phyloP scores from a whole-genome alignment of 345 rosid genomes.

The Populus nigra region DNA sequence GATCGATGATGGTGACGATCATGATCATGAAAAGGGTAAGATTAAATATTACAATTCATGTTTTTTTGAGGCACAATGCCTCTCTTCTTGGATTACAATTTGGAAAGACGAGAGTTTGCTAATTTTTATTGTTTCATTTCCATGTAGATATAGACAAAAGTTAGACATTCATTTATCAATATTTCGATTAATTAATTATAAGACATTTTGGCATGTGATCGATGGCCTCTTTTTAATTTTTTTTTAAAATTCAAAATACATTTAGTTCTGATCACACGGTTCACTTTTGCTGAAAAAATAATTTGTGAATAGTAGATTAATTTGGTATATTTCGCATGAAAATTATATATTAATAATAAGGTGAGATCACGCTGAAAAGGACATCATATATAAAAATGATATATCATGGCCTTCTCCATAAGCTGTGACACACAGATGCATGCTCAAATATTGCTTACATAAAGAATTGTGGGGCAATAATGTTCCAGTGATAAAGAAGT shows the following conservation, averaged over 20 bases:
- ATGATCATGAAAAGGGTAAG: not conserved
- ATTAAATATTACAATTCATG: not conserved
- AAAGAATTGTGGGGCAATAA: not conserved
- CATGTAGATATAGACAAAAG: conserved; percentile 11
- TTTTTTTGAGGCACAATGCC: not conserved
- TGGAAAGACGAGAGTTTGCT: not conserved
- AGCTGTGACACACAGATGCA: not conserved
- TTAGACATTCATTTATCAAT: conserved; percentile 10
- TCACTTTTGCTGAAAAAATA: not conserved
- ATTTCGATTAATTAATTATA: conserved; percentile 12
- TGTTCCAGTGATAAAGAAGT: not conserved
- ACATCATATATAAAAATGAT: not conserved
- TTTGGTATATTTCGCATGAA: not conserved
- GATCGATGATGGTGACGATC: not conserved
- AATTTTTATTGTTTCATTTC: conserved; percentile 1
- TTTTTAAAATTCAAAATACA: not conserved
- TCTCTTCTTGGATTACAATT: not conserved
- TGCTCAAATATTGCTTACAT: not conserved
- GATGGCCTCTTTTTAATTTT: not conserved
- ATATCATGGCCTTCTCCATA: not conserved
- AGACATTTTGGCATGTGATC: not conserved
- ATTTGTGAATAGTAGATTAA: not conserved
- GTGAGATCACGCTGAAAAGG: not conserved
- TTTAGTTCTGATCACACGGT: too few species aligned
- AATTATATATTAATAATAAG: not conserved